Conservation (phyloP, 306 rosid species). For the Echinosophora koreensis region DNA sequence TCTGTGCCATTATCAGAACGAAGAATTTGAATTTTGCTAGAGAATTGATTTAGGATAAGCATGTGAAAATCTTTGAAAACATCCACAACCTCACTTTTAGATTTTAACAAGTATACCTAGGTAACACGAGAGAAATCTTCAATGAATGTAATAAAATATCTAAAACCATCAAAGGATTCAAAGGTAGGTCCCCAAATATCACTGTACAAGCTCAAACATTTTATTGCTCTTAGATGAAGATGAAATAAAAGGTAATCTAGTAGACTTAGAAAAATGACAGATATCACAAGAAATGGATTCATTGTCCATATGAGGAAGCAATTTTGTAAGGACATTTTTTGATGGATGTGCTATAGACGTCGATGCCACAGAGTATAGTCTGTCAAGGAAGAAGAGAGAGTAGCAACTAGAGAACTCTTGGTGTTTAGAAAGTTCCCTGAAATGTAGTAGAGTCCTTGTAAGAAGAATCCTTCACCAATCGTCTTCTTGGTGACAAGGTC, state of each 20-base stretch:
- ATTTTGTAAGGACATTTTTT: not conserved
- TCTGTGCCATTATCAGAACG: not conserved
- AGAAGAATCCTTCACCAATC: no score
- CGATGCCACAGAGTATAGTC: no score
- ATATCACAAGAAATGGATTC: conserved; percentile 9
- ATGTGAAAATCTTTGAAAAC: no score
- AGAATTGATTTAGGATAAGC: not conserved
- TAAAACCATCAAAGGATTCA: not conserved
- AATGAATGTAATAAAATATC: not conserved
- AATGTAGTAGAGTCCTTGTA: not conserved
- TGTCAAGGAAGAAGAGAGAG: not conserved
- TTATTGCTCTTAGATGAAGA: not conserved
- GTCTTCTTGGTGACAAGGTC: not conserved
- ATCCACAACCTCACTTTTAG: not conserved
- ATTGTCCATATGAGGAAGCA: not conserved
- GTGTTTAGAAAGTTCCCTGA: not conserved
- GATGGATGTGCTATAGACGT: not conserved
- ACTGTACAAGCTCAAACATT: conserved; percentile 16
- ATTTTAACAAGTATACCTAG: not conserved
- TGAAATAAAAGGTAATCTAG: conserved; percentile 5
- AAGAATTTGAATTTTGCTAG: not conserved
- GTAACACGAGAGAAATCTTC: conserved; percentile 19
- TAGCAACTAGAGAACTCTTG: not conserved
- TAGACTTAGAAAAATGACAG: conserved; percentile 14
- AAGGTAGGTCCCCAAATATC: conserved; percentile 33